Evolutionary conservation across 306 rosid genomes (phyloP).

Genomic region (Quercus ilex): DNA sequence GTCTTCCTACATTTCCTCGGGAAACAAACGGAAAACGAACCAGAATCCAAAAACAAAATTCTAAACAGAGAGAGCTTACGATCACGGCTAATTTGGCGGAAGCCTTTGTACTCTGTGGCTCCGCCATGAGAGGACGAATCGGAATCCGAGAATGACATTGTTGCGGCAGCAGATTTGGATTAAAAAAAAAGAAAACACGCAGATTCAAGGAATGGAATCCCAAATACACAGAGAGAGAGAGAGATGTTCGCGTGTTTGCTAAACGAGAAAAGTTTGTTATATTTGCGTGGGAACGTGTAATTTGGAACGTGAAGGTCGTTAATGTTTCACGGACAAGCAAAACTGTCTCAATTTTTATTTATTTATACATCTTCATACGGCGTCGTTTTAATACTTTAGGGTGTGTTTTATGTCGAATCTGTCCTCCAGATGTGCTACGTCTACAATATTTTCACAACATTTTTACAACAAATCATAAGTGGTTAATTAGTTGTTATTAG

Average conservation of each 20-base stretch:
- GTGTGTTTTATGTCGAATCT: too few relatives aligned
- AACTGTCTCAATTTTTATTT: neutral
- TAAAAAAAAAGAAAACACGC: conserved; percentile 2
- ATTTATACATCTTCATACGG: too few relatives aligned
- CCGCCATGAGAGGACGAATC: conserved; percentile 52
- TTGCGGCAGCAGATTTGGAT: conserved; percentile 22
- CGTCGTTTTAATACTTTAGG: too few relatives aligned
- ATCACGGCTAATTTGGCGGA: conserved; percentile 75
- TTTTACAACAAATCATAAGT: too few relatives aligned
- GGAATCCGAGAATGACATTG: conserved; percentile 86
- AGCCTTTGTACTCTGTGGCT: conserved; percentile 55
- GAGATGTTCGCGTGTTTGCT: conserved; percentile 18
- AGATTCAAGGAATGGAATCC: neutral
- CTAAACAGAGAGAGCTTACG: conserved; percentile 45
- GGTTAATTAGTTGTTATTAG: too few relatives aligned
- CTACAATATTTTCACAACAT: too few relatives aligned
- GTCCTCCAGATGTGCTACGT: too few relatives aligned
- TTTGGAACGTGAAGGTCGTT: conserved; percentile 37
- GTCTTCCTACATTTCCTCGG: conserved; percentile 3
- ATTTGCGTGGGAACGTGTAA: conserved; percentile 32
- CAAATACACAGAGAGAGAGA: conserved; percentile 8
- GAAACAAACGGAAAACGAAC: conserved; percentile 16
- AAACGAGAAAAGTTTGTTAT: conserved; percentile 38
- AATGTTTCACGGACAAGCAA: conserved; percentile 32
- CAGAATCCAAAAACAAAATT: neutral